A percentile compares a stretch with the other conserved stretches of the same genome.
Conservation (phyloP, 345 rosid genomes). For the thale cress (Arabidopsis thaliana) region TAIR10.1 NC_003070.9:20593001-20593500, state of each 20-base stretch:
- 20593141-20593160: not conserved
- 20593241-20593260: no score
- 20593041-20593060: slow-evolving; percentile 13
- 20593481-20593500: not conserved
- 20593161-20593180: slow-evolving; percentile 5
- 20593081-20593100: not conserved
- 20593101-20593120: no score
- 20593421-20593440: not conserved
- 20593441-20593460: not conserved
- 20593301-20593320: not conserved
- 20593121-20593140: not conserved
- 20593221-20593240: not conserved
- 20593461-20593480: not conserved
- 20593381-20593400: not conserved
- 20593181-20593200: not conserved
- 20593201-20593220: not conserved
- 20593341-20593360: not conserved
- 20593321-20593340: not conserved
- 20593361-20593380: not conserved
- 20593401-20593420: not conserved
- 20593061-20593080: not conserved
- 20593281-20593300: no score
- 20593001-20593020: slow-evolving; percentile 27
- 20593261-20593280: no score
- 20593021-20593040: slow-evolving; percentile 19